phyloP scores from a whole-genome alignment of 352 stramenopile genomes.

The Elongisporangium undulatum region DNA sequence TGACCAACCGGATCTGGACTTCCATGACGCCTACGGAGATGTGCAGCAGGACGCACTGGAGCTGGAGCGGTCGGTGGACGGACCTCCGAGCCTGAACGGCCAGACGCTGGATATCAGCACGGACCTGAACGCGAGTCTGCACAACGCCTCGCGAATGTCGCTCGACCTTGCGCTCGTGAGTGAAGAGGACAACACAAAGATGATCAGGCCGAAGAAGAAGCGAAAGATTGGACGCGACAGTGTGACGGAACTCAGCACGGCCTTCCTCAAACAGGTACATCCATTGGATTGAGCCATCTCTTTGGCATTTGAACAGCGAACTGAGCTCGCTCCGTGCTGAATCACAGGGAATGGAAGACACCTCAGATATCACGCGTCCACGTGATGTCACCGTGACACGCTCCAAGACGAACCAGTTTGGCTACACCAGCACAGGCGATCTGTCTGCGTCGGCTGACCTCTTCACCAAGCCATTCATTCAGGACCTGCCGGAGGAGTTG shows the following conservation, averaged over 20 bases:
- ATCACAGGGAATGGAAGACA: constrained; percentile 54
- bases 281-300: background rate
- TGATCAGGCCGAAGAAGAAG: constrained; percentile 64
- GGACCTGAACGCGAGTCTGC: constrained; percentile 64
- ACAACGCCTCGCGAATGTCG: constrained; percentile 55
- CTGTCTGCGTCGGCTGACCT: constrained; percentile 28
- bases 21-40: constrained; percentile 60
- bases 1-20: constrained; percentile 43
- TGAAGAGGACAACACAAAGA: constrained; percentile 25
- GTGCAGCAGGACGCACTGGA: constrained; percentile 39
- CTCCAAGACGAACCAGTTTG: constrained; percentile 17
- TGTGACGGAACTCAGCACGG: constrained; percentile 74
- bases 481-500: constrained; percentile 53
- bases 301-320: background rate
- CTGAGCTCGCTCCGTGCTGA: background rate
- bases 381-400: constrained; percentile 39
- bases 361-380: constrained; percentile 64
- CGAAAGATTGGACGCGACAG: constrained; percentile 77
- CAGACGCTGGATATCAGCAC: constrained; percentile 61
- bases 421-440: constrained; percentile 13
- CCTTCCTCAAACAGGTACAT: constrained; percentile 58
- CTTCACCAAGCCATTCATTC: constrained; percentile 53
- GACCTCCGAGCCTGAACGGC: constrained; percentile 29
- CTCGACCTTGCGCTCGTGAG: constrained; percentile 57
- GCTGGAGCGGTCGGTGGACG: constrained; percentile 30